These are phyloP conservation scores for Stachybotrys echinatus DNA, from an alignment of 2,329 filamentous ascomycete genomes.

Conservation along the genomic window DNA sequence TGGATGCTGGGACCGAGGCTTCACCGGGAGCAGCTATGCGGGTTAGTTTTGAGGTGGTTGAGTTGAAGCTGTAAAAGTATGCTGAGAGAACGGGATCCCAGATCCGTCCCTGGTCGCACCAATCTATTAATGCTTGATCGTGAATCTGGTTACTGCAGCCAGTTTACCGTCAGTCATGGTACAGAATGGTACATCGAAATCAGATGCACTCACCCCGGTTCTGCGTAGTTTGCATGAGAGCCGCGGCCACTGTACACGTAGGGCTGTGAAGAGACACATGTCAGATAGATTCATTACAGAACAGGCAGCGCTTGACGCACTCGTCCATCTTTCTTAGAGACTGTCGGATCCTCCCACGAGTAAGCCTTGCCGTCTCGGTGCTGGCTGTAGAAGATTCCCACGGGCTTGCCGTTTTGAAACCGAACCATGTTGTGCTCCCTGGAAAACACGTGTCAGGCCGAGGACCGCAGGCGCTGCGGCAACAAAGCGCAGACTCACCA, in stretches of 20 bases:
- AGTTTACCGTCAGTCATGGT: background rate
- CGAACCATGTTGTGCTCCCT: conserved; percentile 28
- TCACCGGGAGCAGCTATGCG: conserved; percentile 5
- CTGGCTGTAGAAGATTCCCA: conserved; percentile 21
- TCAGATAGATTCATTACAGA: background rate
- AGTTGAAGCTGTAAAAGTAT: conserved; percentile 20
- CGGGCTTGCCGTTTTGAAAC: conserved; percentile 16
- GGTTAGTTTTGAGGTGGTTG: conserved; percentile 10
- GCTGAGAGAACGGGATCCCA: conserved; percentile 24
- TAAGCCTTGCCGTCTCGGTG: conserved; percentile 17
- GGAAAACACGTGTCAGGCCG: background rate
- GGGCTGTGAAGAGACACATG: conserved; percentile 11
- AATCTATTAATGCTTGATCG: conserved; percentile 19
- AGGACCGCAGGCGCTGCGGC: background rate
- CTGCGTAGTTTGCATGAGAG: conserved; percentile 22
- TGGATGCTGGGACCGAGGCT: conserved; percentile 1
- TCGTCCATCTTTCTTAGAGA: conserved; percentile 14
- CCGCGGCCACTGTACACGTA: conserved; percentile 22
- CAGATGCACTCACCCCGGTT: conserved; percentile 14
- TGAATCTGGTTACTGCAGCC: conserved; percentile 18
- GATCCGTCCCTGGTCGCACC: conserved; percentile 19
- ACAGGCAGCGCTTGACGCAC: conserved; percentile 9
- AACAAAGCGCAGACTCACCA: conserved; percentile 10
- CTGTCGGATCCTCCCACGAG: conserved; percentile 13
- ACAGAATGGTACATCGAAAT: background rate